phyloP scores from a whole-genome alignment of 2,329 filamentous ascomycete genomes.

The Hysterium pulicare region DNA sequence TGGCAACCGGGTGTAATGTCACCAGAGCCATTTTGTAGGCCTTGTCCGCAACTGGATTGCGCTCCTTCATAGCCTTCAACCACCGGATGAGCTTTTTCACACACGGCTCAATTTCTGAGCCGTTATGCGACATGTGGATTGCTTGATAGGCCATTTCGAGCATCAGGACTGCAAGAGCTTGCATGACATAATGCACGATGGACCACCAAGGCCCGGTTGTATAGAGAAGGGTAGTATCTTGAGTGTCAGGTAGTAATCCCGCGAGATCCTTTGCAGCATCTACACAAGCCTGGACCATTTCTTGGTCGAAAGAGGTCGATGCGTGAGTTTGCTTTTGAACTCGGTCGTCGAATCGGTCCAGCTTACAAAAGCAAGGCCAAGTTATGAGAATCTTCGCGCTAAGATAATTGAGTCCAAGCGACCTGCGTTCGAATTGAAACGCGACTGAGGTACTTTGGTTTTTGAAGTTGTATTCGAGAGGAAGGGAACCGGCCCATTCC shows the following conservation, averaged over 20 bases:
- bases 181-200: constrained; percentile 39
- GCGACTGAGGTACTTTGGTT: not conserved
- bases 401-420: constrained; percentile 28
- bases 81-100: constrained; percentile 33
- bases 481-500: constrained; percentile 29
- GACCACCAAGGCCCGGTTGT: constrained; percentile 38
- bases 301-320: constrained; percentile 30
- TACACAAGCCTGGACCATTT: constrained; percentile 31
- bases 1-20: constrained; percentile 14
- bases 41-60: constrained; percentile 22
- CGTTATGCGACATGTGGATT: constrained; percentile 20
- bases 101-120: constrained; percentile 20
- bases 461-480: constrained; percentile 20
- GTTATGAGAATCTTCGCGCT: constrained; percentile 36
- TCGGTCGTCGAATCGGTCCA: constrained; percentile 24
- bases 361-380: constrained; percentile 38
- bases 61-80: constrained; percentile 22
- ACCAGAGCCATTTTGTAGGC: constrained; percentile 23
- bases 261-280: constrained; percentile 31
- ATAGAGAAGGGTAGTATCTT: constrained; percentile 20
- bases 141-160: constrained; percentile 33
- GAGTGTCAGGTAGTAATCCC: constrained; percentile 29
- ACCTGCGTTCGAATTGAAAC: constrained; percentile 11
- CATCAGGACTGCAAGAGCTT: constrained; percentile 36
- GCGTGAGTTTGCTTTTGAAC: constrained; percentile 26